Evolutionary conservation across 2,329 filamentous ascomycete genomes (phyloP).

Genomic region (Cucurbitaria berberidis): DNA sequence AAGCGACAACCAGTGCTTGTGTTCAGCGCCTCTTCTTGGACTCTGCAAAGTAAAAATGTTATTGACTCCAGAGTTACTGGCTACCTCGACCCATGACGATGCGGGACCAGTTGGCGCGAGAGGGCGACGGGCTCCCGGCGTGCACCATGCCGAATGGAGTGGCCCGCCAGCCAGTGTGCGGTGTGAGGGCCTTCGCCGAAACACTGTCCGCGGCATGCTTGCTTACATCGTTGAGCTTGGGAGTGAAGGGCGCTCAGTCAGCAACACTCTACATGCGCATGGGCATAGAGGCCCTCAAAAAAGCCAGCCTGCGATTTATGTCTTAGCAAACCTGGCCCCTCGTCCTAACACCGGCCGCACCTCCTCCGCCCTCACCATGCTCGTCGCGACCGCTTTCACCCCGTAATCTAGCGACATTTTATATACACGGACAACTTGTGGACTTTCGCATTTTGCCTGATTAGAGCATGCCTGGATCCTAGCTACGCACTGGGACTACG

Average conservation of each 20-base stretch:
- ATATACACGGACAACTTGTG: background rate
- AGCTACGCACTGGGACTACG: background rate
- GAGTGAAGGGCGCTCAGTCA: conserved; percentile 19
- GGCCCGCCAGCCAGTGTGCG: background rate
- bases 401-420: background rate
- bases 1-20: background rate
- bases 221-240: conserved; percentile 7
- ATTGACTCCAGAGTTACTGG: background rate
- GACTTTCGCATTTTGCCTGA: background rate
- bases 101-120: conserved; percentile 4
- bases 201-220: background rate
- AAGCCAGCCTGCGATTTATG: background rate
- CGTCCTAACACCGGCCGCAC: background rate
- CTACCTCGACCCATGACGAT: conserved; percentile 7
- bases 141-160: conserved; percentile 8
- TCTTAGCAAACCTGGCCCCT: background rate
- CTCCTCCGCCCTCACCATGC: background rate
- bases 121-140: conserved; percentile 8
- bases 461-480: conserved; percentile 12
- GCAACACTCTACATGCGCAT: conserved; percentile 10
- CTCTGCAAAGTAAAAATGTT: background rate
- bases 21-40: background rate
- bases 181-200: background rate
- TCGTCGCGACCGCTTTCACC: background rate
- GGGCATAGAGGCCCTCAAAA: conserved; percentile 1